phyloP scores from a whole-genome alignment of 129 eudicot species.

The Chrysanthemum seticuspe region DNA sequence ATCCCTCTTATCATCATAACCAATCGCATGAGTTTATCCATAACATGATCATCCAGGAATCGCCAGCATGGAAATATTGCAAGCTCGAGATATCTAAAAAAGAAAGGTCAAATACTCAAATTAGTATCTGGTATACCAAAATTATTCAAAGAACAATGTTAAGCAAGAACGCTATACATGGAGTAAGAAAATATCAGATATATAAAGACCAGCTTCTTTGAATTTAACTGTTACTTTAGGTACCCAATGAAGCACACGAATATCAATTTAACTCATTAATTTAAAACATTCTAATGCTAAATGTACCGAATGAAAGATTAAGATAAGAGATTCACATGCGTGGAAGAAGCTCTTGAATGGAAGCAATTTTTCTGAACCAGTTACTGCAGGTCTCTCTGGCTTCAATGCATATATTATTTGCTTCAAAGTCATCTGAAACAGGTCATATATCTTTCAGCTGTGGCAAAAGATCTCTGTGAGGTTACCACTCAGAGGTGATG shows the following conservation, averaged over 20 bases:
- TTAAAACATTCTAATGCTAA: constrained; percentile 1
- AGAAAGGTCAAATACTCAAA: constrained; percentile 15
- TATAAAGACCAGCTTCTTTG: neutral
- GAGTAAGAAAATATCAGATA: constrained; percentile 7
- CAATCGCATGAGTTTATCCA: constrained; percentile 58
- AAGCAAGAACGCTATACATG: neutral
- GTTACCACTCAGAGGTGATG: constrained; percentile 8
- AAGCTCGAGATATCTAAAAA: constrained; percentile 79
- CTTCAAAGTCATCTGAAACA: constrained; percentile 63
- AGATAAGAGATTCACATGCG: constrained; percentile 68
- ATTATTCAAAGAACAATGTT: neutral
- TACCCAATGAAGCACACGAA: no score
- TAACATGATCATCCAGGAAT: constrained; percentile 51
- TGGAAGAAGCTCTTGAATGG: constrained; percentile 82
- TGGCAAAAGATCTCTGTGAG: constrained; percentile 4
- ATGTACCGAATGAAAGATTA: constrained; percentile 17
- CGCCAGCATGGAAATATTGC: constrained; percentile 82
- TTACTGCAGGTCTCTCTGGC: constrained; percentile 88
- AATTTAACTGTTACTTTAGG: no score
- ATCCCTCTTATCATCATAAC: constrained; percentile 81
- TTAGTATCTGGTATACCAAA: constrained; percentile 16
- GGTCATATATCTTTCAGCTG: constrained; percentile 13
- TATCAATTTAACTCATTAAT: no score
- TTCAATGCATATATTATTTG: constrained; percentile 52
- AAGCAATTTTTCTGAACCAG: constrained; percentile 89